phyloP scores from a whole-genome alignment of 2,329 filamentous ascomycete genomes.

The Fusarium keratoplasticum region DNA sequence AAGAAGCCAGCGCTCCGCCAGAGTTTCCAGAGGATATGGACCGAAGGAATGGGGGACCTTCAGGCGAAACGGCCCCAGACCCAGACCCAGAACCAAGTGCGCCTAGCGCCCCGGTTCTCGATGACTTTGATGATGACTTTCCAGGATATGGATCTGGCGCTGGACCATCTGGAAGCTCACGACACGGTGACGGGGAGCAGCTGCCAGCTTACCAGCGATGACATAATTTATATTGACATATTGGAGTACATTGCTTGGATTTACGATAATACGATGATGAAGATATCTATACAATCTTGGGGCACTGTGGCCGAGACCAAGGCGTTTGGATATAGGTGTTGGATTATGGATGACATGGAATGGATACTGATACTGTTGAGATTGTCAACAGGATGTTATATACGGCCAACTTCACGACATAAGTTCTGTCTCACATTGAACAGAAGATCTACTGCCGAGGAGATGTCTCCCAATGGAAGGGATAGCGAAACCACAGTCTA shows the following conservation, averaged over 20 bases:
- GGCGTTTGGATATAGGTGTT: conserved; percentile 32
- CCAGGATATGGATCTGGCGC: conserved; percentile 44
- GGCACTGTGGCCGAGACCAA: conserved; percentile 14
- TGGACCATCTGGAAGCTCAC: conserved; percentile 37
- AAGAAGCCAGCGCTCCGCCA: conserved; percentile 72
- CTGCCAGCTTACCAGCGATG: conserved; percentile 55
- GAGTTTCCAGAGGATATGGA: conserved; percentile 67
- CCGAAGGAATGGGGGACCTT: conserved; percentile 46
- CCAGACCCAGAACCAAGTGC: conserved; percentile 62
- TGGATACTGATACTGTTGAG: conserved; percentile 4
- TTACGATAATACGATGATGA: conserved; percentile 19
- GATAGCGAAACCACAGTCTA: background rate
- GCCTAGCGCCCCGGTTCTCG: conserved; percentile 70
- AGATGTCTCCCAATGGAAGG: background rate
- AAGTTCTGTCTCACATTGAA: background rate
- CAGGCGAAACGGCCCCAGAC: conserved; percentile 38
- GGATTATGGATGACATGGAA: conserved; percentile 27
- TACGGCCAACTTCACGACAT: background rate
- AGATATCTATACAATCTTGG: conserved; percentile 21
- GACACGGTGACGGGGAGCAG: conserved; percentile 46
- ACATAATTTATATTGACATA: conserved; percentile 21
- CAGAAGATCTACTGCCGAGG: background rate
- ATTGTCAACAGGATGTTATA: conserved; percentile 4
- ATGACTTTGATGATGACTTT: conserved; percentile 67
- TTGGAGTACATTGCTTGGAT: conserved; percentile 22